Evolutionary conservation across 768 basidiomycete species (phyloP), one percentile per base, ranked within the genome.

Genomic region (Phylloporus arenicola): DNA sequence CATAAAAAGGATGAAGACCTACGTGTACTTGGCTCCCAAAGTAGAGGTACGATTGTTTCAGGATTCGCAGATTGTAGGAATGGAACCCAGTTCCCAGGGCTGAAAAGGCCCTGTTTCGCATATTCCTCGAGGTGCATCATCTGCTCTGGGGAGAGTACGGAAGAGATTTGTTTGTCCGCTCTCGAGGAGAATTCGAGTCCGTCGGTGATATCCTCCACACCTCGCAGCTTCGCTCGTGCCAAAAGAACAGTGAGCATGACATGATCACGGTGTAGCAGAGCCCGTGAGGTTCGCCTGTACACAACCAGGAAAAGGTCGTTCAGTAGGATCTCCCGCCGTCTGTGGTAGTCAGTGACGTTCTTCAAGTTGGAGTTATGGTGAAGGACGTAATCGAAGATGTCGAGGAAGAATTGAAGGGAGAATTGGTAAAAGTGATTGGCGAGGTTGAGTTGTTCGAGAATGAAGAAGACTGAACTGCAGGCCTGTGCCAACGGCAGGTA

Each of bases 341-440:
- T 71, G 44, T 74, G 72, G 49, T 92, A 70, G 55, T 96, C 92
- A 19, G 82, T 75, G 50, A 94, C 76, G 51, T 79, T 81, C 67
- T 79, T 84, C 54, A 98, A 79, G 65, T 92, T 87, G 11, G 94
- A 92, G 64, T 98, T 97, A 59, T 88, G 85, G 57, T 88, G 86
- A 8, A 98, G 80, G 51, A 95, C 83, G 59, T 88, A 91, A 71
- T 98, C 92, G 71, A 99, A 99, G 63, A 97, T 95, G 65, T 96
- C 95, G 52, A 98, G 80, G 87, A 99, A 99, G 78, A 95, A 97
- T 25, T 78, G 86, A 41, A 99, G 78, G 2, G 96, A 98, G 76
- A 99, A 99, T 68, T 97, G 92, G 64, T 99, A 99, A 75, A 98
- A 98, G 70, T 96, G 95, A 63, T 95, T 92, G 73, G 96, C 81